These are phyloP conservation scores for Aureobasidium sp. DNA, from an alignment of 2,329 filamentous ascomycete species.

Conservation along the genomic window DNA sequence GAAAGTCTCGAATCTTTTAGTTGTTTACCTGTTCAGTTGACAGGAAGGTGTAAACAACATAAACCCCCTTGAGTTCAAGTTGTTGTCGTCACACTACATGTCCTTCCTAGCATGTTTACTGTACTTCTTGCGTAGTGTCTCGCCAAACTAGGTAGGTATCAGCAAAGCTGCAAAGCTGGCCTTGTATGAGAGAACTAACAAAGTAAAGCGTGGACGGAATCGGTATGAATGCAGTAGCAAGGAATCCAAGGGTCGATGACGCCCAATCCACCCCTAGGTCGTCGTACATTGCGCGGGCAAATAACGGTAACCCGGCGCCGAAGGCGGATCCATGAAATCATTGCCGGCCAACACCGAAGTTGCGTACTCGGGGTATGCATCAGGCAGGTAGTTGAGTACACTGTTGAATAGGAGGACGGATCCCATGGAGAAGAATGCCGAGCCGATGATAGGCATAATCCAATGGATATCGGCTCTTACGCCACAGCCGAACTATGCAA, in stretches of 20 bases:
- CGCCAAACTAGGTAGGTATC: constrained; percentile 25
- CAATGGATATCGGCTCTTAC: constrained; percentile 27
- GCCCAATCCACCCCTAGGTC: constrained; percentile 16
- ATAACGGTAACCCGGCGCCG: constrained; percentile 28
- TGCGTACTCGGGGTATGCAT: constrained; percentile 35
- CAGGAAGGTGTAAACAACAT: neutral
- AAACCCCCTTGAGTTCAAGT: neutral
- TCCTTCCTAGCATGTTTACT: constrained; percentile 35
- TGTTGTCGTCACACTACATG: constrained; percentile 15
- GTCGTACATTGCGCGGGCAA: too few relatives aligned
- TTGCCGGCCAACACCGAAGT: constrained; percentile 38
- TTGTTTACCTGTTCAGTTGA: neutral
- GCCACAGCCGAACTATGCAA: neutral
- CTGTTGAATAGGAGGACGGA: constrained; percentile 39
- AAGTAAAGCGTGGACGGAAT: constrained; percentile 38
- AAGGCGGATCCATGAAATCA: constrained; percentile 27
- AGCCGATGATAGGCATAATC: constrained; percentile 34
- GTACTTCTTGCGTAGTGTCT: constrained; percentile 30
- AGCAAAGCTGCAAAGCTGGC: neutral
- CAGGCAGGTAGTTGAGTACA: constrained; percentile 36
- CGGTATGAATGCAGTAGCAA: constrained; percentile 36
- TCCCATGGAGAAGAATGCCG: constrained; percentile 24
- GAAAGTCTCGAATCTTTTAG: neutral
- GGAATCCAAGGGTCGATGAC: constrained; percentile 31
- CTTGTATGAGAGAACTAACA: constrained; percentile 14